Conservation (phyloP, 768 basidiomycete genomes). For the Boletus rufocinnamomeus region DNA sequence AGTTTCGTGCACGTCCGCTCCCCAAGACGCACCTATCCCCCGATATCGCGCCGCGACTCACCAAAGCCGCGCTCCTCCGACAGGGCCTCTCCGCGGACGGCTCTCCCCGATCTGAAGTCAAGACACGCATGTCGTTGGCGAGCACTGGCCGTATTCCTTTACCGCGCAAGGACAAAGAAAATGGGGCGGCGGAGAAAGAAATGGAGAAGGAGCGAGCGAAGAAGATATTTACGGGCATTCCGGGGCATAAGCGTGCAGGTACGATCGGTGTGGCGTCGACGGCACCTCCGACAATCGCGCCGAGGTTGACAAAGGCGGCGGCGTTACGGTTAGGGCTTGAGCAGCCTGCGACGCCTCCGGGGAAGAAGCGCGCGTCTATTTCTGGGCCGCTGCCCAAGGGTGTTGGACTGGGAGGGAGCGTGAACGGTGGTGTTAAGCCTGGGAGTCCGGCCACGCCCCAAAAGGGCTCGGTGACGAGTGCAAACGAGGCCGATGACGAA, state of each 20-base stretch:
- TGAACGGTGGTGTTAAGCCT: slow-evolving; percentile 10
- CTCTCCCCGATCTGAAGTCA: slow-evolving; percentile 17
- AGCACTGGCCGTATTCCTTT: slow-evolving; percentile 38
- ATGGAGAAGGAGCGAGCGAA: slow-evolving; percentile 61
- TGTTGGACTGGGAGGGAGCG: not conserved
- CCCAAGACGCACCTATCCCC: slow-evolving; percentile 64
- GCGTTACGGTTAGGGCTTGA: slow-evolving; percentile 63
- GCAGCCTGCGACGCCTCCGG: slow-evolving; percentile 39
- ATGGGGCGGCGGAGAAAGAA: slow-evolving; percentile 47
- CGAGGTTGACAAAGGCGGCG: slow-evolving; percentile 76
- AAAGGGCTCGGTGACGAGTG: slow-evolving; percentile 17
- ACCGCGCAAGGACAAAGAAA: slow-evolving; percentile 30
- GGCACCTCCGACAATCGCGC: slow-evolving; percentile 67
- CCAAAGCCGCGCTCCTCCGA: slow-evolving; percentile 72
- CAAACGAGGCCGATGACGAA: slow-evolving; percentile 33
- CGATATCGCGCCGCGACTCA: slow-evolving; percentile 75
- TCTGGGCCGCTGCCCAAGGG: slow-evolving; percentile 22
- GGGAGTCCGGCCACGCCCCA: slow-evolving; percentile 13
- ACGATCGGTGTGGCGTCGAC: slow-evolving; percentile 75
- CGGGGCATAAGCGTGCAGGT: slow-evolving; percentile 75
- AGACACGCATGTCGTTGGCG: slow-evolving; percentile 34
- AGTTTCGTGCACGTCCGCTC: slow-evolving; percentile 68
- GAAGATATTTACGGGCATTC: slow-evolving; percentile 73
- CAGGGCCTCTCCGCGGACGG: slow-evolving; percentile 54
- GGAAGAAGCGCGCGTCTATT: slow-evolving; percentile 40